Conservation (phyloP, 371 early-diverging fungal genomes). For the Rhizomucor miehei region DNA sequence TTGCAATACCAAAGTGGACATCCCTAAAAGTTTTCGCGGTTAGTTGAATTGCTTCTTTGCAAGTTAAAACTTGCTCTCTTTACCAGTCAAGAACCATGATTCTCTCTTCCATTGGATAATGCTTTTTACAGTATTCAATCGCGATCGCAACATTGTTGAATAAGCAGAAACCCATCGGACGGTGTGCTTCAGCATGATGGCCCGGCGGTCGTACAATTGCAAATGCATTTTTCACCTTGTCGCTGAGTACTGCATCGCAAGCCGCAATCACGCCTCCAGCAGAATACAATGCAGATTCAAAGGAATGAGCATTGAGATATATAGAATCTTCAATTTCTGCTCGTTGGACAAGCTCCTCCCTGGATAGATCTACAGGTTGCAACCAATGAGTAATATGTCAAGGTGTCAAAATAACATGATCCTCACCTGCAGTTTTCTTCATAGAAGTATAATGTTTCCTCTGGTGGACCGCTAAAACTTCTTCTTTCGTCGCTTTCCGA, state of each 20-base stretch:
- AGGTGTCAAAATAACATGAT: background rate
- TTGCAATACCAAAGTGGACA: conserved; percentile 76
- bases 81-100: conserved; percentile 89
- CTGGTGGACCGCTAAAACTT: conserved; percentile 64
- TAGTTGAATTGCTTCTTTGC: too few relatives aligned
- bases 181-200: conserved; percentile 82
- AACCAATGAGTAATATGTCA: too few relatives aligned
- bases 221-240: conserved; percentile 72
- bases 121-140: conserved; percentile 50
- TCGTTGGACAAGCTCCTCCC: conserved; percentile 8
- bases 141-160: conserved; percentile 90
- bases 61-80: too few relatives aligned
- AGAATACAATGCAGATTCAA: conserved; percentile 60
- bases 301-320: conserved; percentile 66
- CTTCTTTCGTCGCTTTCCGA: conserved; percentile 49
- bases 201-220: conserved; percentile 89
- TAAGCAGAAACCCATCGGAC: conserved; percentile 83
- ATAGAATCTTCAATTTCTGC: conserved; percentile 59
- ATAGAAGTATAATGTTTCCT: conserved; percentile 36
- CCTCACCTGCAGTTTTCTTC: conserved; percentile 21
- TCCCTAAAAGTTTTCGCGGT: too few relatives aligned
- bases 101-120: conserved; percentile 34
- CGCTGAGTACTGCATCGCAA: conserved; percentile 63
- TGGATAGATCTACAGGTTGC: background rate
- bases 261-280: conserved; percentile 78